These are phyloP conservation scores for Colletotrichum sansevieriae DNA, from an alignment of 2,329 filamentous ascomycete species.

Conservation along the genomic window DNA sequence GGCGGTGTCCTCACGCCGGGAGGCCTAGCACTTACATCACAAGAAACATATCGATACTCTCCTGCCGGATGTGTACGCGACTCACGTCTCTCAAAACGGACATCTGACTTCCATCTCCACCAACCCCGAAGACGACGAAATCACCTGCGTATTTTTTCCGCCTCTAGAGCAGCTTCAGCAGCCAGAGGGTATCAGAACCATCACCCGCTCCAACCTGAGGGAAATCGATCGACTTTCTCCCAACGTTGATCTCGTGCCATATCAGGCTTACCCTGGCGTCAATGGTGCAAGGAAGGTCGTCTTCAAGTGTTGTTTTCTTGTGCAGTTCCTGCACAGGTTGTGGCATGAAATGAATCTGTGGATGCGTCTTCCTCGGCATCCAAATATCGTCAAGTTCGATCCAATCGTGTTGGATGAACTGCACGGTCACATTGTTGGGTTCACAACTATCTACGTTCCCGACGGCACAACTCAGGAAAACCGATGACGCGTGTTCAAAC, in stretches of 20 bases:
- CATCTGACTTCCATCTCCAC: conserved; percentile 45
- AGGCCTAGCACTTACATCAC: conserved; percentile 47
- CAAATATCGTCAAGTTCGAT: conserved; percentile 54
- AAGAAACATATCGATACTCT: conserved; percentile 44
- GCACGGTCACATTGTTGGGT: conserved; percentile 51
- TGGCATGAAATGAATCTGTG: conserved; percentile 54
- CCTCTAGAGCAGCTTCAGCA: conserved; percentile 42
- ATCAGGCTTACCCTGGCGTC: not conserved
- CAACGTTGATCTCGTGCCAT: not conserved
- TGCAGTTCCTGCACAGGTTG: conserved; percentile 40
- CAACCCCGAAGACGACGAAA: conserved; percentile 47
- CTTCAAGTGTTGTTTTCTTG: not conserved
- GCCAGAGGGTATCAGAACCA: conserved; percentile 41
- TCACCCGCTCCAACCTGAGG: not conserved
- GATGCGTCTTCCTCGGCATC: conserved; percentile 52
- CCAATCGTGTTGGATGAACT: conserved; percentile 51
- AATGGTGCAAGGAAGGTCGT: not conserved
- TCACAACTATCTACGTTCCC: conserved; percentile 46
- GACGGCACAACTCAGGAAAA: not conserved
- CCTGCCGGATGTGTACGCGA: conserved; percentile 42
- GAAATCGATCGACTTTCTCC: not conserved
- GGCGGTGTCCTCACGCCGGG: conserved; percentile 6
- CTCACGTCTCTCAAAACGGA: conserved; percentile 44
- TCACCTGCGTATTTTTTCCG: conserved; percentile 45
- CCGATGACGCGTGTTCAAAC: not conserved